Conservation (phyloP, 129 eudicot species). For the Glebionis coronaria region DNA sequence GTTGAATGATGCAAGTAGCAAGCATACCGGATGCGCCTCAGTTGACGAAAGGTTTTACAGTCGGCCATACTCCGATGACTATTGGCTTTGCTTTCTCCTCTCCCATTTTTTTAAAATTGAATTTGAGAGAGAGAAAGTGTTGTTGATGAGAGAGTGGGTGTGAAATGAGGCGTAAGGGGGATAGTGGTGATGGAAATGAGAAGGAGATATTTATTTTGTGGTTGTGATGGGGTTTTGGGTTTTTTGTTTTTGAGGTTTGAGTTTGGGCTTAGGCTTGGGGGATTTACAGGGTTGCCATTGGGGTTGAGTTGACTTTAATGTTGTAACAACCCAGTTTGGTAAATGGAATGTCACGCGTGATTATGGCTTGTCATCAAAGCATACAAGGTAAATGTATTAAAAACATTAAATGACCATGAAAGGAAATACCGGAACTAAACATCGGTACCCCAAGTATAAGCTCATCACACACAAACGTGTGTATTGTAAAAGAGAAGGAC, state of each 20-base stretch:
- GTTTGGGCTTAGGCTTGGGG: neutral
- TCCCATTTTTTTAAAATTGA: conserved; percentile 42
- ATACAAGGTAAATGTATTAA: too few relatives aligned
- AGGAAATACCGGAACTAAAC: too few relatives aligned
- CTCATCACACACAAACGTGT: too few relatives aligned
- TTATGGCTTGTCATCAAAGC: too few relatives aligned
- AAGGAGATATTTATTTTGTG: too few relatives aligned
- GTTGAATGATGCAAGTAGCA: conserved; percentile 90
- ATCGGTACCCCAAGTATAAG: too few relatives aligned
- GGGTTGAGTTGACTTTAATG: neutral
- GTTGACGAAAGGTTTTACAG: conserved; percentile 82
- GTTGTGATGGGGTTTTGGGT: neutral
- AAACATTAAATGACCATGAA: too few relatives aligned
- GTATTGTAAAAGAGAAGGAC: too few relatives aligned
- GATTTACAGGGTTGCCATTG: conserved; percentile 10
- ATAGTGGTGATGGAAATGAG: neutral
- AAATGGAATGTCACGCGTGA: too few relatives aligned
- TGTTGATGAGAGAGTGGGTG: neutral
- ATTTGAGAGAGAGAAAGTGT: neutral
- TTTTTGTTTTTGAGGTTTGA: neutral
- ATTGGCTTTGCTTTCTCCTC: conserved; percentile 55
- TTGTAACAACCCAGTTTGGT: too few relatives aligned
- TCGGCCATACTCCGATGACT: conserved; percentile 60
- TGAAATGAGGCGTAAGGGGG: conserved; percentile 14
- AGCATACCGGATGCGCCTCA: conserved; percentile 98